Conservation (phyloP, 495 filamentous ascomycete genomes). For the Trichoderma reesei region DNA sequence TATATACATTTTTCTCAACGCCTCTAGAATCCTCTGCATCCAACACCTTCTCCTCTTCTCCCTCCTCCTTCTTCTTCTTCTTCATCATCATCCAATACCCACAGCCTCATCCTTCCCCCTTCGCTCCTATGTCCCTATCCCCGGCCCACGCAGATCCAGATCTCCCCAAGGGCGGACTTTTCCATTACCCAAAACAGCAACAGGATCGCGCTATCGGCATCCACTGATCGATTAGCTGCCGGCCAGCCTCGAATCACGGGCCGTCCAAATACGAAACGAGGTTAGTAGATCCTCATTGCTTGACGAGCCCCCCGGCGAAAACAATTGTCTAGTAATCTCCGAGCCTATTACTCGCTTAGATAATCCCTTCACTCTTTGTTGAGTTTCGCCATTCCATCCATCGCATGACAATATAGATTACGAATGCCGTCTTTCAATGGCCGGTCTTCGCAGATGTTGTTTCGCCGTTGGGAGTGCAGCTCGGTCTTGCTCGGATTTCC, state of each 20-base stretch:
- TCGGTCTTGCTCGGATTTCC: constrained; percentile 1
- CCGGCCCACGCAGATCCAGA: background rate
- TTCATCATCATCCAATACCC: background rate
- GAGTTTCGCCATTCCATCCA: too few species aligned
- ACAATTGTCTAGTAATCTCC: background rate
- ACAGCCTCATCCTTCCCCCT: too few species aligned
- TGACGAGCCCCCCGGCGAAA: background rate
- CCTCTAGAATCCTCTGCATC: too few species aligned
- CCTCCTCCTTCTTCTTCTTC: background rate
- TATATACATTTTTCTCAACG: constrained; percentile 4
- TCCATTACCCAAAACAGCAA: background rate
- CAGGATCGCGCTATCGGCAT: background rate
- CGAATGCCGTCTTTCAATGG: background rate
- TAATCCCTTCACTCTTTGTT: background rate
- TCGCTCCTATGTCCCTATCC: background rate
- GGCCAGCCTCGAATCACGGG: background rate
- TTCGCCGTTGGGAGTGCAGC: background rate
- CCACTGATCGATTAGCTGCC: background rate
- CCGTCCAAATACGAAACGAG: background rate
- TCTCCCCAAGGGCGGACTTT: background rate
- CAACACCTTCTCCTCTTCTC: background rate
- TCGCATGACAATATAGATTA: too few species aligned
- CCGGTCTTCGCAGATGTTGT: background rate
- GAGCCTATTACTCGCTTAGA: background rate
- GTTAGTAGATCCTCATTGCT: background rate